Percentiles rank a stretch among this genome's conserved stretches.
phyloP scores from a whole-genome alignment of 176 grass and related monocot species.

The Oryza longistaminata region DNA sequence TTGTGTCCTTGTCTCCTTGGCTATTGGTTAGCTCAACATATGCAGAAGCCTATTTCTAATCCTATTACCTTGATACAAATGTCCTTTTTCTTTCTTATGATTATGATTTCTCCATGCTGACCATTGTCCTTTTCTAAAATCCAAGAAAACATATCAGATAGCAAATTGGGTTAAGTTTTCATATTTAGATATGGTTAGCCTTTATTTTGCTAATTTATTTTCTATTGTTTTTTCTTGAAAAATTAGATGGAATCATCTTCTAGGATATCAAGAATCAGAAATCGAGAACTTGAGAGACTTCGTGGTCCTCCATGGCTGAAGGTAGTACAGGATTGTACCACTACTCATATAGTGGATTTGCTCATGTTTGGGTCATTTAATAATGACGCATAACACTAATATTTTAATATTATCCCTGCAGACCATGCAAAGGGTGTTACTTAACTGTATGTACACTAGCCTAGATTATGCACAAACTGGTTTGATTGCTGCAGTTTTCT shows the following conservation, averaged over 20 bases:
- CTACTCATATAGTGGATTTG: slow-evolving; percentile 14
- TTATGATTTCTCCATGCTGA: slow-evolving; percentile 2
- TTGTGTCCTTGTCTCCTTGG: slow-evolving; percentile 31
- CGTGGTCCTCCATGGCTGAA: slow-evolving; percentile 90
- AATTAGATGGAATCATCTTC: slow-evolving; percentile 98
- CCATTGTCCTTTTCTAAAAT: not conserved
- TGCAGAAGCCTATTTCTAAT: not conserved
- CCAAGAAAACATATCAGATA: slow-evolving; percentile 13
- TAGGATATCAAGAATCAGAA: slow-evolving; percentile 96
- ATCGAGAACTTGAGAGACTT: slow-evolving; percentile 75
- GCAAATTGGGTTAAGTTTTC: not conserved
- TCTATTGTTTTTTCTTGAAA: slow-evolving; percentile 31
- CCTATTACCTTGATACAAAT: not conserved
- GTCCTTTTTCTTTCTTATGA: slow-evolving; percentile 23
- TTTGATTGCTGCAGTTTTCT: slow-evolving; percentile 97
- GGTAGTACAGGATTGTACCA: slow-evolving; percentile 43
- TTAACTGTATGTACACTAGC: slow-evolving; percentile 73
- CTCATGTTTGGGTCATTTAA: slow-evolving; percentile 15
- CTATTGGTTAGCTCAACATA: slow-evolving; percentile 20
- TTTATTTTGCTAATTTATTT: slow-evolving; percentile 34
- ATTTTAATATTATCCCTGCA: slow-evolving; percentile 44
- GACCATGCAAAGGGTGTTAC: slow-evolving; percentile 76
- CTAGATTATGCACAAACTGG: slow-evolving; percentile 98
- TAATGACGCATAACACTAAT: slow-evolving; percentile 10
- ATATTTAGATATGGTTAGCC: slow-evolving; percentile 25